phyloP scores from a whole-genome alignment of 1,284 basidiomycete species.

The Ceratobasidium sp. region DNA sequence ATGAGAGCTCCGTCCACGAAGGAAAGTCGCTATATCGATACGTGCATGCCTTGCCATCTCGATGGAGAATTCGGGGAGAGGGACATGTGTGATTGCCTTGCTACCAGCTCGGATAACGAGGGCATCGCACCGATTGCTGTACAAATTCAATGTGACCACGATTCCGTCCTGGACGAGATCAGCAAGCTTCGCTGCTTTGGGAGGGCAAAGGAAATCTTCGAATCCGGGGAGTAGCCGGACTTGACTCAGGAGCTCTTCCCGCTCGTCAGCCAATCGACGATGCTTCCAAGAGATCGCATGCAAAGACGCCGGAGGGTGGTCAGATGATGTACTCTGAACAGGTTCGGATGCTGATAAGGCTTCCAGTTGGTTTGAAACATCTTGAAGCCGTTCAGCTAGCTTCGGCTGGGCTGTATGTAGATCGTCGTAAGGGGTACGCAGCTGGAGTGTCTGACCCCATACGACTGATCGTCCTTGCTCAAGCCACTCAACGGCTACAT shows the following conservation, averaged over 20 bases:
- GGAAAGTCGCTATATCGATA: no score
- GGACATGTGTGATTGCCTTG: neutral
- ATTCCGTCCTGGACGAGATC: neutral
- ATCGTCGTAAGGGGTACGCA: constrained; percentile 13
- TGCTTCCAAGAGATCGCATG: neutral
- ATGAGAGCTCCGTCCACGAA: neutral
- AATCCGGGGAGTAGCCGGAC: constrained; percentile 6
- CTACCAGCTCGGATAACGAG: neutral
- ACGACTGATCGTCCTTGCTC: constrained; percentile 31
- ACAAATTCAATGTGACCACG: neutral
- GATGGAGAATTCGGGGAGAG: neutral
- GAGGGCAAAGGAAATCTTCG: neutral
- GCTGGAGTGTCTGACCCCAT: constrained; percentile 24
- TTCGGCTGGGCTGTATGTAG: neutral
- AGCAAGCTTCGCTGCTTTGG: neutral
- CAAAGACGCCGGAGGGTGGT: neutral
- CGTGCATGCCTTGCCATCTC: neutral
- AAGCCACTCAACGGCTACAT: constrained; percentile 15
- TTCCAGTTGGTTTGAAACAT: neutral
- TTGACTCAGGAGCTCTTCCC: neutral
- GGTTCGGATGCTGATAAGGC: neutral
- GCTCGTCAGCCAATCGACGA: no score
- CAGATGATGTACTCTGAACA: no score
- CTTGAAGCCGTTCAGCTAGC: neutral
- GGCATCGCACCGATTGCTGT: neutral